Evolutionary conservation across 169 alveolate species (phyloP).

Genomic region (Eimeria zaria): DNA sequence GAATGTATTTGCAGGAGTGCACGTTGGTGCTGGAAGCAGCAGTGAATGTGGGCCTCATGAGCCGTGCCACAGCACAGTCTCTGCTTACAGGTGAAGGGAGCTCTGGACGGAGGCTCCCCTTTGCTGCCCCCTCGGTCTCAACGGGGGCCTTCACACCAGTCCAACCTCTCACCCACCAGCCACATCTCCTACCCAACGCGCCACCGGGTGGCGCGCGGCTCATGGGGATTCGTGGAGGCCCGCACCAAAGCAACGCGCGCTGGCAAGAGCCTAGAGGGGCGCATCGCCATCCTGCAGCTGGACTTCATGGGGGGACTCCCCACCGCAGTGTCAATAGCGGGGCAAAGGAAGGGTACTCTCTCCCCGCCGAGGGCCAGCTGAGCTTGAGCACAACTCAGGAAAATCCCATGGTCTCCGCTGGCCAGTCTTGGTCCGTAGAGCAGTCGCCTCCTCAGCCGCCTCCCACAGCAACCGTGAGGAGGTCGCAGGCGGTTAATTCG

Average conservation of each 20-base stretch:
- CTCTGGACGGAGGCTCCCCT: conserved; percentile 43
- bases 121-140: background rate
- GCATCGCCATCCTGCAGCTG: conserved; percentile 41
- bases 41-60: conserved; percentile 74
- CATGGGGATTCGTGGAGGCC: conserved; percentile 53
- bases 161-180: conserved; percentile 46
- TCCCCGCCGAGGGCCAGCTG: conserved; percentile 68
- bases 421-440: conserved; percentile 47
- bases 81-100: conserved; percentile 69
- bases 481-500: conserved; percentile 38
- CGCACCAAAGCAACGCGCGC: conserved; percentile 18
- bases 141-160: conserved; percentile 42
- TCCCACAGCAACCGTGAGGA: conserved; percentile 34
- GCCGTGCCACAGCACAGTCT: conserved; percentile 71
- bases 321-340: conserved; percentile 66
- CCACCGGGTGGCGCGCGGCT: conserved; percentile 62
- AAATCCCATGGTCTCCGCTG: conserved; percentile 14
- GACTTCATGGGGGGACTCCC: conserved; percentile 45
- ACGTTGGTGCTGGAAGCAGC: conserved; percentile 67
- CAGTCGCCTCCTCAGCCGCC: conserved; percentile 48
- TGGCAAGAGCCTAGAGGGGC: conserved; percentile 37
- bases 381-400: conserved; percentile 45
- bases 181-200: conserved; percentile 7
- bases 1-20: conserved; percentile 46
- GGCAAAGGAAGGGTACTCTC: conserved; percentile 68